phyloP scores from a whole-genome alignment of 768 basidiomycete species.

The Sistotremastrum niveocremeum region DNA sequence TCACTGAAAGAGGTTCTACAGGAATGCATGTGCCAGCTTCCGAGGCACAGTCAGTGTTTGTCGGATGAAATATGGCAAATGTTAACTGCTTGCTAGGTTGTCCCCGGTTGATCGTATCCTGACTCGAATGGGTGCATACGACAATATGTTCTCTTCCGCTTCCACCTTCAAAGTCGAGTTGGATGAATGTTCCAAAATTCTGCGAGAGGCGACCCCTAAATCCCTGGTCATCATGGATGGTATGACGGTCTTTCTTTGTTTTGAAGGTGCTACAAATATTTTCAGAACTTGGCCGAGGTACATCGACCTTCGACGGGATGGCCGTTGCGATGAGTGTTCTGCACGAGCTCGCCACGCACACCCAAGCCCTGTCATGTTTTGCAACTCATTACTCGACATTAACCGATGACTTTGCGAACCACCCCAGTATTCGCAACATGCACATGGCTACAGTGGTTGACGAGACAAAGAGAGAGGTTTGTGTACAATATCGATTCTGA shows the following conservation, averaged over 20 bases:
- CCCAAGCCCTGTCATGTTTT: slow-evolving; percentile 85
- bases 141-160: slow-evolving; percentile 89
- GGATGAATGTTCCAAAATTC: slow-evolving; percentile 93
- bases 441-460: slow-evolving; percentile 93
- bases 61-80: background rate
- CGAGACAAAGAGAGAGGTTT: slow-evolving; percentile 78
- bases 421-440: slow-evolving; percentile 88
- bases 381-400: slow-evolving; percentile 96
- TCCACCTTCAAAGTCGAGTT: slow-evolving; percentile 98
- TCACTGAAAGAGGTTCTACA: too few species aligned
- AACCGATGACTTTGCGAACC: slow-evolving; percentile 86
- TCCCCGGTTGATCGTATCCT: slow-evolving; percentile 86
- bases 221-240: slow-evolving; percentile 94
- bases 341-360: slow-evolving; percentile 89
- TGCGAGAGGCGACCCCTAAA: slow-evolving; percentile 85
- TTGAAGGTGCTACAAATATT: background rate
- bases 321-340: slow-evolving; percentile 95
- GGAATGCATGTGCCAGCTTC: slow-evolving; percentile 80
- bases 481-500: slow-evolving; percentile 8
- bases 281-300: slow-evolving; percentile 88
- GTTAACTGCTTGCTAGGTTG: slow-evolving; percentile 30
- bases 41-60: slow-evolving; percentile 46
- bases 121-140: slow-evolving; percentile 97
- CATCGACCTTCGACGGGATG: slow-evolving; percentile 99
- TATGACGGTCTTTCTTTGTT: slow-evolving; percentile 20